Percentiles rank a stretch among this genome's conserved stretches.
Conservation (phyloP, 2,329 filamentous ascomycete genomes). For the Alternaria infectoria region DNA sequence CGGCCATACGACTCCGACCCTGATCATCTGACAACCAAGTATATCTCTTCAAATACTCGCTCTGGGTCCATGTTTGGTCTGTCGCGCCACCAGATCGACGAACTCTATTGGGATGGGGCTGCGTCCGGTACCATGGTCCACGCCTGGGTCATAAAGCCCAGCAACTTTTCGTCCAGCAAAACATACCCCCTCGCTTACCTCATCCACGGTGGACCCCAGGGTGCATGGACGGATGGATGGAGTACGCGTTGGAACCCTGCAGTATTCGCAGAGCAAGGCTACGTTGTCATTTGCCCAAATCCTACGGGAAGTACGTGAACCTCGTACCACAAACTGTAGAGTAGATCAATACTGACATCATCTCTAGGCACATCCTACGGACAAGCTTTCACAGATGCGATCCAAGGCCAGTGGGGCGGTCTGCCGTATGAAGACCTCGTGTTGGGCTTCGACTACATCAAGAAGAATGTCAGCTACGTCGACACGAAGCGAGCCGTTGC, state of each 20-base stretch:
- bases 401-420: conserved; percentile 82
- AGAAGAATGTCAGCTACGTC: conserved; percentile 68
- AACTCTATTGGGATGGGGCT: conserved; percentile 73
- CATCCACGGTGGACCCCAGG: conserved; percentile 84
- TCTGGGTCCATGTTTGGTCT: conserved; percentile 72
- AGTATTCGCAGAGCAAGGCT: conserved; percentile 86
- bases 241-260: conserved; percentile 85
- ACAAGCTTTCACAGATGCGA: conserved; percentile 76
- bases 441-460: conserved; percentile 76
- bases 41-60: conserved; percentile 69
- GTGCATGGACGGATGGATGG: conserved; percentile 77
- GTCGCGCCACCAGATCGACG: conserved; percentile 66
- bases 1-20: conserved; percentile 34
- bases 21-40: conserved; percentile 27
- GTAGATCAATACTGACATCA: not conserved
- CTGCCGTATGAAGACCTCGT: conserved; percentile 83
- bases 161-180: conserved; percentile 69
- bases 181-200: conserved; percentile 81
- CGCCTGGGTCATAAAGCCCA: conserved; percentile 69
- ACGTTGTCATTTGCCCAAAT: conserved; percentile 81
- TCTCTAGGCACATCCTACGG: conserved; percentile 68
- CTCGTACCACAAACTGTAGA: not conserved
- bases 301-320: conserved; percentile 73
- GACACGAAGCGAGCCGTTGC: conserved; percentile 74
- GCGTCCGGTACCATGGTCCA: conserved; percentile 68